Evolutionary conservation across 1,139 yeast species (phyloP).

Genomic region (Nakaseomyces nivariensis): DNA sequence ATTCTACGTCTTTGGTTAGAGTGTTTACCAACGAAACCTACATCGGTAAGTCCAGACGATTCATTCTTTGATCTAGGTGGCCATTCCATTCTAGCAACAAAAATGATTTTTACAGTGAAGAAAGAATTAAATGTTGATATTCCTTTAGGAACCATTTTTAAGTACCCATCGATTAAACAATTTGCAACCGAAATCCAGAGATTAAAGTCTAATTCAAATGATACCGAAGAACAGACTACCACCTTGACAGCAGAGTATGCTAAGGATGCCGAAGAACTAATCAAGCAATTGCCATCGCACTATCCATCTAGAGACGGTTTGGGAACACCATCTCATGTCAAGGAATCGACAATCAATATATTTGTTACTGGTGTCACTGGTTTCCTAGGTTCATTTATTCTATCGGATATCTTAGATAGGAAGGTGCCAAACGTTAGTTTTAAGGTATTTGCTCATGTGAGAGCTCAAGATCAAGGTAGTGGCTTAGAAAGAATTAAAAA

Average conservation of each 20-base stretch:
- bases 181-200: constrained; percentile 69
- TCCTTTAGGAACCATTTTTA: constrained; percentile 84
- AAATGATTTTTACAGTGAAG: constrained; percentile 90
- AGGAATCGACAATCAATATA: constrained; percentile 42
- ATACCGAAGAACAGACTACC: constrained; percentile 19
- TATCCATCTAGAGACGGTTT: constrained; percentile 29
- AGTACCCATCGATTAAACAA: constrained; percentile 70
- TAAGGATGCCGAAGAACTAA: constrained; percentile 60
- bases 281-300: constrained; percentile 36
- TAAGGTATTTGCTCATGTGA: constrained; percentile 76
- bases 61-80: constrained; percentile 97
- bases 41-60: constrained; percentile 64
- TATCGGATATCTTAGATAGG: constrained; percentile 62
- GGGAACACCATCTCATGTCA: constrained; percentile 29
- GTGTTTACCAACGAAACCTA: constrained; percentile 78
- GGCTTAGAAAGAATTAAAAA: constrained; percentile 70
- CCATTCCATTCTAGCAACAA: constrained; percentile 90
- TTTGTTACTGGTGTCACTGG: constrained; percentile 96
- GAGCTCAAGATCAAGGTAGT: constrained; percentile 60
- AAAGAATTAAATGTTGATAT: constrained; percentile 67
- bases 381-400: constrained; percentile 81
- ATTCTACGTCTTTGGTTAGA: constrained; percentile 78
- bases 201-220: constrained; percentile 15
- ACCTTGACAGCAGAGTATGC: constrained; percentile 42
- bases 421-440: constrained; percentile 34